Evolutionary conservation across 352 stramenopile species (phyloP), one percentile per base, ranked within the genome.

Genomic region (Phytophthora rubi): DNA sequence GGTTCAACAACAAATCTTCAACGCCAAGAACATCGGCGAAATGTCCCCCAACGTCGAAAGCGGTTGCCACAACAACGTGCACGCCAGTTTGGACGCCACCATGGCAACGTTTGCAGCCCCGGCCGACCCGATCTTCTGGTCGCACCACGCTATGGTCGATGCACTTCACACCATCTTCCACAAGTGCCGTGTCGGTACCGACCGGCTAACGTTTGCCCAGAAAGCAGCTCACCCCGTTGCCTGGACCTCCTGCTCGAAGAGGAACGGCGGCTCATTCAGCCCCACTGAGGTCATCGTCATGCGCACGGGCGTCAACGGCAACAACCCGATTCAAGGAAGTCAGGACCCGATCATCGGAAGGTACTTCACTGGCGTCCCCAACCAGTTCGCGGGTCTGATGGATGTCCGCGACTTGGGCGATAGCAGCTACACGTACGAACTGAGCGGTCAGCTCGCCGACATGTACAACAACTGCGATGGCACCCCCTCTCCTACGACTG

Each of bases 141-240:
- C 84, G n/a, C 83, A 92, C 58, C 88, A 95, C 67, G 72, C 81
- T 0, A 89, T 80, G 62, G 66, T 95, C 4, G 88, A 95, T 59
- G 51, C 82, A 45, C 67, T 95, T 15, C 80, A 91, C 62, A 68
- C 72, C 8, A 65, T 92, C 37, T 93, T 90, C 76, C 77, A 91
- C 82, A 85, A 91, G 62, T 95, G 88, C 60, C 73, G 76, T 6
- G 81, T 90, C 2, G 83, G 84, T 15, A 73, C 77, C 8, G 33
- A 54, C 3, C 68, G 71, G 0, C 47, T 91, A 18, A 86, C 79
- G 8, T 78, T 89, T 32, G 55, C 52, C 3, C 65, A 94, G 30
- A 92, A 91, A 49, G 77, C 75, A 1, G 53, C 75, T 9, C 67
- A 88, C 37, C 37, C 37, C 0, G 70, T 90, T 4, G 80, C 73